Evolutionary conservation across 2,329 filamentous ascomycete genomes (phyloP).

Genomic region (Colletotrichum sansevieriae): DNA sequence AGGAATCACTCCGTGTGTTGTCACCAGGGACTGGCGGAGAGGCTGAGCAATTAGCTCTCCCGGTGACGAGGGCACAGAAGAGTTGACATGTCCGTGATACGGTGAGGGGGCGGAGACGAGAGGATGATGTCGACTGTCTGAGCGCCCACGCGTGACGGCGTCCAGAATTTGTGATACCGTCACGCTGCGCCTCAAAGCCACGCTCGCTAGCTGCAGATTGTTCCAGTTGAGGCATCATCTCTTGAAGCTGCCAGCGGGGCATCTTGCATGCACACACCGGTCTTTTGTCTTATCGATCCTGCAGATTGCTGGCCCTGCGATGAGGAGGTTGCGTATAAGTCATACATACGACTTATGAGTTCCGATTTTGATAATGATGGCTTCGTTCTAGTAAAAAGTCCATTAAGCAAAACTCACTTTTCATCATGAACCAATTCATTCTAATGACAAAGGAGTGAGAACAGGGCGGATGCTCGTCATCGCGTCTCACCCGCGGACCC

Average conservation of each 20-base stretch:
- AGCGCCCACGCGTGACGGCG: constrained; percentile 31
- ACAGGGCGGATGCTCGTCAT: constrained; percentile 1
- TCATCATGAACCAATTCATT: background rate
- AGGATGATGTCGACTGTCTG: constrained; percentile 26
- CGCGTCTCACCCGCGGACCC: constrained; percentile 13
- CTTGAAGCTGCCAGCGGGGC: background rate
- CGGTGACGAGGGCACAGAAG: constrained; percentile 8
- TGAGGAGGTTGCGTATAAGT: constrained; percentile 8
- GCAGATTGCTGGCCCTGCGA: constrained; percentile 14
- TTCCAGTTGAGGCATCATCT: background rate
- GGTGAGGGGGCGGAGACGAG: background rate
- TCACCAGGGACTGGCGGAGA: background rate
- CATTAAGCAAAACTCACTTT: background rate
- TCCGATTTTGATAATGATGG: too few relatives aligned
- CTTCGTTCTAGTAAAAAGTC: background rate
- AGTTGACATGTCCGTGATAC: constrained; percentile 11
- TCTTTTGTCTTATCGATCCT: constrained; percentile 12
- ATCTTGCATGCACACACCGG: constrained; percentile 7
- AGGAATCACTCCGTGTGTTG: background rate
- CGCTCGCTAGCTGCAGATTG: constrained; percentile 1
- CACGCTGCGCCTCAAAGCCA: constrained; percentile 30
- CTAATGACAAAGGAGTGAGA: constrained; percentile 30
- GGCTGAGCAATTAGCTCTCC: background rate
- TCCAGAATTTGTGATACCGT: constrained; percentile 21
- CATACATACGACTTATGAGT: background rate